Conservation (phyloP, 2,329 filamentous ascomycete species). For the Pseudodiploospora longispora region DNA sequence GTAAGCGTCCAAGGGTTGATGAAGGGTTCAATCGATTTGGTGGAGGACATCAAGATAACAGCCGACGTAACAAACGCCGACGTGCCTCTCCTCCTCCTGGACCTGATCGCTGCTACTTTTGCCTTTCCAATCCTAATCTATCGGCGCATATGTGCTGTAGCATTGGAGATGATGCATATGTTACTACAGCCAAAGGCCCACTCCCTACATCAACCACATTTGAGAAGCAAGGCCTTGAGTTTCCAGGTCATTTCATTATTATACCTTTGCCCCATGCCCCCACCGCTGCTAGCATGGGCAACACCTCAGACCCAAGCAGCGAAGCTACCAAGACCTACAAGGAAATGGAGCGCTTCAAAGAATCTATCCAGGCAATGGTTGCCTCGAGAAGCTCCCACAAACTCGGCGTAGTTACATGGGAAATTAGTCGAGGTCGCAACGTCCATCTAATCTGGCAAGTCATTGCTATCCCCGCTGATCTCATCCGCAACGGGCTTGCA, state of each 20-base stretch:
- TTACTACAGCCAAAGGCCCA: conserved; percentile 89
- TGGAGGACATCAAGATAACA: conserved; percentile 34
- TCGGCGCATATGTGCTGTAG: conserved; percentile 83
- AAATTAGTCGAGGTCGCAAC: conserved; percentile 73
- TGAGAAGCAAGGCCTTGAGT: conserved; percentile 52
- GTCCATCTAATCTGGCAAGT: conserved; percentile 95
- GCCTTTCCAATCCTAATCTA: conserved; percentile 76
- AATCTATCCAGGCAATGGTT: conserved; percentile 73
- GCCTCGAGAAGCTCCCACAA: conserved; percentile 42
- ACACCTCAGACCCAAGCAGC: conserved; percentile 39
- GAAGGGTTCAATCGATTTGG: conserved; percentile 50
- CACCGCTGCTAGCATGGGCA: conserved; percentile 60
- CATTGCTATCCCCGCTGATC: conserved; percentile 61
- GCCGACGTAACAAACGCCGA: conserved; percentile 38
- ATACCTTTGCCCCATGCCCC: conserved; percentile 79
- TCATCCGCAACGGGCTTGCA: conserved; percentile 65
- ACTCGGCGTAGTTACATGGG: conserved; percentile 83
- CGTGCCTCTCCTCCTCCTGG: conserved; percentile 51
- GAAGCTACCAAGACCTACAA: conserved; percentile 54
- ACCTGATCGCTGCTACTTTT: conserved; percentile 88
- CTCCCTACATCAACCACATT: conserved; percentile 67
- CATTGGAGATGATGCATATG: conserved; percentile 78
- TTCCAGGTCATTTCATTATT: conserved; percentile 83
- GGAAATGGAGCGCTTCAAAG: conserved; percentile 80
- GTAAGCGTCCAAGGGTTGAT: conserved; percentile 47